These are phyloP conservation scores for Euphorbia tirucalli DNA, from an alignment of 345 rosid species.

Conservation along the genomic window DNA sequence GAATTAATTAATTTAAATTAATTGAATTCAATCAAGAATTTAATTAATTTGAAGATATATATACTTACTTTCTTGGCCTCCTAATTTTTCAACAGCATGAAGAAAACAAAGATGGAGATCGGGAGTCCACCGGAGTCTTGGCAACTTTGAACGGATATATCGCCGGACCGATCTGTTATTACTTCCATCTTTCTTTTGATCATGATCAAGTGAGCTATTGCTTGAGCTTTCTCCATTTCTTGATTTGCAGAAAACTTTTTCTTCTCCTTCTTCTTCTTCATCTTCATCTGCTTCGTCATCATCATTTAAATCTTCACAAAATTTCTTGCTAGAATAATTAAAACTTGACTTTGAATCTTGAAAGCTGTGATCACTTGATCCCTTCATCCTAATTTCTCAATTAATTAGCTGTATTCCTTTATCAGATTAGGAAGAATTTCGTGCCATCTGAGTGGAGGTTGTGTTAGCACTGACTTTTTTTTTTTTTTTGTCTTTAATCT, in stretches of 20 bases:
- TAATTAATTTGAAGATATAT: background rate
- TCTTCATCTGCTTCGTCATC: conserved; percentile 38
- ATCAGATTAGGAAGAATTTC: conserved; percentile 31
- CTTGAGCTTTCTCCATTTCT: conserved; percentile 36
- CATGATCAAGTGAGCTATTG: conserved; percentile 57
- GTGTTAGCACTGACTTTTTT: conserved; percentile 9
- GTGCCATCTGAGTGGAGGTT: conserved; percentile 19
- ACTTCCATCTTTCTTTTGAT: conserved; percentile 29
- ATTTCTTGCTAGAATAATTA: conserved; percentile 23
- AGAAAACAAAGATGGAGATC: conserved; percentile 81
- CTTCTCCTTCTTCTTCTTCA: conserved; percentile 32
- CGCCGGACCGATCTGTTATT: conserved; percentile 66
- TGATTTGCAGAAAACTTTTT: background rate
- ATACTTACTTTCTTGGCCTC: conserved; percentile 82
- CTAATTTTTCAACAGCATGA: conserved; percentile 72
- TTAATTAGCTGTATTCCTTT: conserved; percentile 29
- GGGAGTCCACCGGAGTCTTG: conserved; percentile 78
- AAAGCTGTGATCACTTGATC: background rate
- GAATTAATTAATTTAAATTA: background rate
- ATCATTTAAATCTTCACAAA: conserved; percentile 28
- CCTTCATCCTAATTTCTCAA: conserved; percentile 10
- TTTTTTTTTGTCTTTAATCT: background rate
- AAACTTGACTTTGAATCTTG: conserved; percentile 41
- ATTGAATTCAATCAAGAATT: background rate
- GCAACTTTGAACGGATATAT: conserved; percentile 64